These are phyloP conservation scores for Willaertia magna DNA, from an alignment of 208 protist species.

Conservation along the genomic window DNA sequence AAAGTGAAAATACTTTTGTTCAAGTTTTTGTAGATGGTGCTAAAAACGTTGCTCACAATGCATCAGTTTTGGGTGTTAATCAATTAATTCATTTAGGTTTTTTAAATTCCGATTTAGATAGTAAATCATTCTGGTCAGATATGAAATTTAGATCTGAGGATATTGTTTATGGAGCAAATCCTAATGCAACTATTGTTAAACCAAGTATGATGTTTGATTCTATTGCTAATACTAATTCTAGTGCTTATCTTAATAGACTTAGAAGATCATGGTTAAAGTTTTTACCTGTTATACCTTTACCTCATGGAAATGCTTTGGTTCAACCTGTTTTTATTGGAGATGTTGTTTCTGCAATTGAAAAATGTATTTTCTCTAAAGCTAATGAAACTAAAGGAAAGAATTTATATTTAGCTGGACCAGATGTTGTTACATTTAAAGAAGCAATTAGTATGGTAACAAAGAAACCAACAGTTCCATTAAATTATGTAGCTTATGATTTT, in stretches of 20 bases:
- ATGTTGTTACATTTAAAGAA: not conserved
- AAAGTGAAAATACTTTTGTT: not conserved
- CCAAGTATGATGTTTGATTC: not conserved
- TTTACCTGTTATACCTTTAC: not conserved
- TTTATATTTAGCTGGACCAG: not conserved
- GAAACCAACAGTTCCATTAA: not conserved
- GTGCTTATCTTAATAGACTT: not conserved
- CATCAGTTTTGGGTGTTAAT: not conserved
- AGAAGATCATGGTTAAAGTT: not conserved
- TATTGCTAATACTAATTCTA: not conserved
- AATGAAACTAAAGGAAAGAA: not conserved
- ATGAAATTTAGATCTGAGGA: not conserved
- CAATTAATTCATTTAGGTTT: not conserved
- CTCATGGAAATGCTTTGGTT: not conserved
- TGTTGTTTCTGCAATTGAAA: not conserved
- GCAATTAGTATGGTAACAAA: not conserved
- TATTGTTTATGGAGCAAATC: not conserved
- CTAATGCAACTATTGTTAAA: not conserved
- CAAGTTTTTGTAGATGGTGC: not conserved
- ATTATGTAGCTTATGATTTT: not conserved
- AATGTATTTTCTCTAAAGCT: not conserved
- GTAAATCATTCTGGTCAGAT: not conserved
- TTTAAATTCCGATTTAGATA: not conserved
- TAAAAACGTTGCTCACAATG: not conserved
- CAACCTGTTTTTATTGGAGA: slow-evolving; percentile 4